A percentile compares a stretch with the other conserved stretches of the same genome.
Evolutionary conservation across 2,329 filamentous ascomycete genomes (phyloP).

Genomic region (Leptographium flavum): DNA sequence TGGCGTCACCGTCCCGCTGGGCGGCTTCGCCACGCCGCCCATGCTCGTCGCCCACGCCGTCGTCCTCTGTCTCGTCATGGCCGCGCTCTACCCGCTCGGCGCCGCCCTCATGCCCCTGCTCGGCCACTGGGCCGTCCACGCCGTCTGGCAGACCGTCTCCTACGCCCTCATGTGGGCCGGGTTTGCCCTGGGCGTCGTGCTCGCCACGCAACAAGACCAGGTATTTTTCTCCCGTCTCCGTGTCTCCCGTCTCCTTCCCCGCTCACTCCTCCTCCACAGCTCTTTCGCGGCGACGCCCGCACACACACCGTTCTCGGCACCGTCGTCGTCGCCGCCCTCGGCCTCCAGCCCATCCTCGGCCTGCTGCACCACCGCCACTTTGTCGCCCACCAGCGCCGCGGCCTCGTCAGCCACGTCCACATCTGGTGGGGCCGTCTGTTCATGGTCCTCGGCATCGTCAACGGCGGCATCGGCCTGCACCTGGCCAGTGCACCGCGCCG

Average conservation of each 20-base stretch:
- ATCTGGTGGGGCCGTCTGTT: slow-evolving; percentile 48
- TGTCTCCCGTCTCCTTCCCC: too few relatives aligned
- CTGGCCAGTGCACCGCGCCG: slow-evolving; percentile 25
- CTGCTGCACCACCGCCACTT: slow-evolving; percentile 42
- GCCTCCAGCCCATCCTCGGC: slow-evolving; percentile 44
- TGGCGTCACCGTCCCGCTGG: background rate
- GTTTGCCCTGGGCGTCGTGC: slow-evolving; percentile 40
- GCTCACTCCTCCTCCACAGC: slow-evolving; percentile 27
- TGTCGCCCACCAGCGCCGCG: slow-evolving; percentile 30
- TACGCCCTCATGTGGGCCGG: slow-evolving; percentile 45
- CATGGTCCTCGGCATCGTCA: slow-evolving; percentile 44
- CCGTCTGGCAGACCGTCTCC: slow-evolving; percentile 36
- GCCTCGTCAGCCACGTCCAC: slow-evolving; percentile 38
- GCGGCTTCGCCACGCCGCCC: background rate
- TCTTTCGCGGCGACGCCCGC: slow-evolving; percentile 24
- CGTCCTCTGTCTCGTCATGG: slow-evolving; percentile 46
- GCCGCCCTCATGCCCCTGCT: slow-evolving; percentile 45
- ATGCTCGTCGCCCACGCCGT: slow-evolving; percentile 36
- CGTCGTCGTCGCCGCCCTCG: slow-evolving; percentile 36
- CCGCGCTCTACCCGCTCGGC: slow-evolving; percentile 44
- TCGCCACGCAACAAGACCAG: slow-evolving; percentile 23
- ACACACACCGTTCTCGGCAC: slow-evolving; percentile 43
- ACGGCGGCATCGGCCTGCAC: slow-evolving; percentile 47
- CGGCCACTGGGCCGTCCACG: slow-evolving; percentile 44
- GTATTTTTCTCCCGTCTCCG: slow-evolving; percentile 18